Evolutionary conservation across 352 stramenopile species (phyloP).

Genomic region (Lagenidium giganteum): DNA sequence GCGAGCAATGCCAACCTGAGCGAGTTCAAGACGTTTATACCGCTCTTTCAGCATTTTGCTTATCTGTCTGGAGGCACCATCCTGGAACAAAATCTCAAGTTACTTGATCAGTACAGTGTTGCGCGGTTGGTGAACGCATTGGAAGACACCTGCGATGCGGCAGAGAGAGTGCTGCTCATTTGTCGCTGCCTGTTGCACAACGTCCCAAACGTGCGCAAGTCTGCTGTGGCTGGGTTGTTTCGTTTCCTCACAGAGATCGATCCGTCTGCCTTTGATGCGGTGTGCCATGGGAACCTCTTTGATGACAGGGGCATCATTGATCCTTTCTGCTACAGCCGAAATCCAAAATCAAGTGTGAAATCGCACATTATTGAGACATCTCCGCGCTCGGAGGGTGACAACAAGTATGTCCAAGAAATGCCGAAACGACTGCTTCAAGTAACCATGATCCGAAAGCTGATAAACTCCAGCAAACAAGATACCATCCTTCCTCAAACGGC

Average conservation of each 20-base stretch:
- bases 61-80: constrained; percentile 26
- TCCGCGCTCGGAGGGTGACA: too few species aligned
- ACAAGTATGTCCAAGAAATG: neutral
- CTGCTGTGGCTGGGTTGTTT: constrained; percentile 34
- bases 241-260: constrained; percentile 22
- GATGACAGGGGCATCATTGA: neutral
- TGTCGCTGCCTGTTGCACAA: constrained; percentile 43
- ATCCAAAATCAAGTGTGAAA: too few species aligned
- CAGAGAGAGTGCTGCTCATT: constrained; percentile 25
- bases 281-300: neutral
- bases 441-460: constrained; percentile 2
- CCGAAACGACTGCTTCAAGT: neutral
- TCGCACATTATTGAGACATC: too few species aligned
- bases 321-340: constrained; percentile 1
- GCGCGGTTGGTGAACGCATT: constrained; percentile 36
- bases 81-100: constrained; percentile 14
- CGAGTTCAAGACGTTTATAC: too few species aligned
- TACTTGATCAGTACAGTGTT: constrained; percentile 27
- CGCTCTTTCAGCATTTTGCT: constrained; percentile 54
- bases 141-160: constrained; percentile 16
- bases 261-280: constrained; percentile 3
- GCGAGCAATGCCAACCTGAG: too few species aligned
- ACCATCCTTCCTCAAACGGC: constrained; percentile 24
- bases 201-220: constrained; percentile 40
- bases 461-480: too few species aligned